Evolutionary conservation across 305 asterid species (phyloP).

Genomic region (Fraxinus floribunda): DNA sequence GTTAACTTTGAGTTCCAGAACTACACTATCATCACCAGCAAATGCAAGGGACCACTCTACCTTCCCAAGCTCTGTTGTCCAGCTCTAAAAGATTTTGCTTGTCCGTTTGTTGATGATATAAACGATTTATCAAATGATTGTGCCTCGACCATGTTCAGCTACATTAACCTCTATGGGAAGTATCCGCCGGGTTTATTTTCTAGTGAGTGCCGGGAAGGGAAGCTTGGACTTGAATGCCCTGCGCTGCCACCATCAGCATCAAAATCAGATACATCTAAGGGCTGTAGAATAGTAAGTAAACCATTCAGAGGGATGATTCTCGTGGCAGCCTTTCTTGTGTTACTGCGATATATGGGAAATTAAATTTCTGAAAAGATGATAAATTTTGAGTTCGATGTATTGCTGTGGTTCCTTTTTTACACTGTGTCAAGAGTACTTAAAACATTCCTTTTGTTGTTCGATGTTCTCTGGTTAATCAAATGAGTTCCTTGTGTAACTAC

Average conservation of each 20-base stretch:
- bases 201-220: slow-evolving; percentile 45
- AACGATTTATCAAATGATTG: slow-evolving; percentile 54
- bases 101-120: slow-evolving; percentile 44
- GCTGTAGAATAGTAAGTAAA: not conserved
- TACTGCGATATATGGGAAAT: slow-evolving; percentile 1
- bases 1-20: slow-evolving; percentile 42
- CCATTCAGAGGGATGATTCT: slow-evolving; percentile 6
- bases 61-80: slow-evolving; percentile 40
- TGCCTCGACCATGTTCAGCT: slow-evolving; percentile 39
- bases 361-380: not conserved
- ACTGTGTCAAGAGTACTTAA: not conserved
- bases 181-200: slow-evolving; percentile 64
- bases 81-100: slow-evolving; percentile 47
- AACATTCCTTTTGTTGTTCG: not conserved
- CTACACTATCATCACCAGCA: slow-evolving; percentile 51
- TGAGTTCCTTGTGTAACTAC: not conserved
- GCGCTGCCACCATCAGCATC: slow-evolving; percentile 25
- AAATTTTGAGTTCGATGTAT: not conserved
- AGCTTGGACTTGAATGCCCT: slow-evolving; percentile 50
- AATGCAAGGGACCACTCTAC: slow-evolving; percentile 52
- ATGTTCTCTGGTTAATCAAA: not conserved
- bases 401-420: not conserved
- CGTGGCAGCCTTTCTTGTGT: not conserved
- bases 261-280: slow-evolving; percentile 16
- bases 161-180: slow-evolving; percentile 42